Conservation (phyloP, 208 protist genomes). For the Leishmania aethiopica region DNA sequence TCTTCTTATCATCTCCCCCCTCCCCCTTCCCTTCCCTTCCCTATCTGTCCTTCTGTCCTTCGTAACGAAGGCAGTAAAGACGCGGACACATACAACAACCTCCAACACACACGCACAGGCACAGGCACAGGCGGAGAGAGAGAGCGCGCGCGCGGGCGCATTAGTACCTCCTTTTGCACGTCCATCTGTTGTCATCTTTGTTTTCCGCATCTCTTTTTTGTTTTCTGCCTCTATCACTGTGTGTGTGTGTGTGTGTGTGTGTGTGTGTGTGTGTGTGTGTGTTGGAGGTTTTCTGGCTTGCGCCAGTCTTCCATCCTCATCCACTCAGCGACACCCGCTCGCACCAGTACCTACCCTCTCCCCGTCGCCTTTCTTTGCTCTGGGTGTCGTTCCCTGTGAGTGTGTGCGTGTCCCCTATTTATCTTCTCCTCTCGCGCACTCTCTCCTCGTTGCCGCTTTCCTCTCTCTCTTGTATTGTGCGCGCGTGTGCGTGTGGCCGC, state of each 20-base stretch:
- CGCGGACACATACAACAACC: not conserved
- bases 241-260: conserved; percentile 1
- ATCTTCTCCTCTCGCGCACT: not conserved
- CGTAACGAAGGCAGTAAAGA: not conserved
- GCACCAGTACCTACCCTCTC: not conserved
- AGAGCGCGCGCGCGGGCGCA: too few species aligned
- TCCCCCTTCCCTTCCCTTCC: too few species aligned
- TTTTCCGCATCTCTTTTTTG: not conserved
- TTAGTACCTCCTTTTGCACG: too few species aligned
- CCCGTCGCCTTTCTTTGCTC: not conserved
- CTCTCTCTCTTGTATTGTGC: not conserved
- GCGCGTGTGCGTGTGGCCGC: not conserved
- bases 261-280: not conserved
- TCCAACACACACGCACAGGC: not conserved
- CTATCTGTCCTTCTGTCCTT: not conserved
- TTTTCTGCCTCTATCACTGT: conserved; percentile 1
- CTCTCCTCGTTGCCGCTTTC: not conserved
- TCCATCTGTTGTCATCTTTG: not conserved
- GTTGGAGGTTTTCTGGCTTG: not conserved
- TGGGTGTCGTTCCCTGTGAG: not conserved
- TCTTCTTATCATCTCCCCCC: not conserved
- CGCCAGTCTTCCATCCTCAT: not conserved
- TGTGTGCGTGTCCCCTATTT: not conserved
- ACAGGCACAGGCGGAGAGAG: not conserved
- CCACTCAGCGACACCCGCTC: not conserved